These are phyloP conservation scores for Eucalyptus globulus DNA, from an alignment of 345 rosid genomes.

Conservation along the genomic window DNA sequence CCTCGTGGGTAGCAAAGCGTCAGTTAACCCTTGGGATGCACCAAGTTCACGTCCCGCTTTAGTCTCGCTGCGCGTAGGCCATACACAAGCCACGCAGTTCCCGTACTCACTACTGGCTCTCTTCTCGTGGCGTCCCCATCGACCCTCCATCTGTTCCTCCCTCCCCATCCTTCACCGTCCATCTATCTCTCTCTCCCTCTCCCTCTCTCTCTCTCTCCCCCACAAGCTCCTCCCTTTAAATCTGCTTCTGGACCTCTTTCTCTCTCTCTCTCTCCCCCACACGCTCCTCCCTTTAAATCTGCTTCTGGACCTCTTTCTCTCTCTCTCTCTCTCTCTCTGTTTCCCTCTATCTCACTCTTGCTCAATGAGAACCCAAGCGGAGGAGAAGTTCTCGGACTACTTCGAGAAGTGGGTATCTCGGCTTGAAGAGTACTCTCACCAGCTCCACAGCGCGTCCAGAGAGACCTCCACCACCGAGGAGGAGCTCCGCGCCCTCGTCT, in stretches of 20 bases:
- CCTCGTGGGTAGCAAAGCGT: background rate
- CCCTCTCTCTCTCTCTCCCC: background rate
- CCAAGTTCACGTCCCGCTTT: background rate
- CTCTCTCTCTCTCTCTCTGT: background rate
- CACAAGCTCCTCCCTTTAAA: background rate
- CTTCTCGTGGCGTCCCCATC: slow-evolving; percentile 6
- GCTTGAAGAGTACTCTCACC: slow-evolving; percentile 35
- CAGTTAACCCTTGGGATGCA: background rate
- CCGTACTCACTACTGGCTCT: background rate
- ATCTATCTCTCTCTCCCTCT: background rate
- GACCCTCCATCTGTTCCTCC: slow-evolving; percentile 10
- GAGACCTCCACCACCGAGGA: background rate
- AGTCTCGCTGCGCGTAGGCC: slow-evolving; percentile 34
- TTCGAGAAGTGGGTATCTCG: slow-evolving; percentile 46
- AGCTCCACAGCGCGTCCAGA: slow-evolving; percentile 7
- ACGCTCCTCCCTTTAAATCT: background rate
- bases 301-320: background rate
- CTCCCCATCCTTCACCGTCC: background rate
- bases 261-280: background rate
- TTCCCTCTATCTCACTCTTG: too few species aligned
- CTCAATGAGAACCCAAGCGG: slow-evolving; percentile 15
- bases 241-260: background rate
- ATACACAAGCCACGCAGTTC: slow-evolving; percentile 14
- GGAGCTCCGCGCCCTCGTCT: slow-evolving; percentile 27
- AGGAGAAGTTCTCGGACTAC: slow-evolving; percentile 39